These are phyloP conservation scores for Entrophospora sp. DNA, from an alignment of 192 early-diverging fungal genomes.

Conservation along the genomic window DNA sequence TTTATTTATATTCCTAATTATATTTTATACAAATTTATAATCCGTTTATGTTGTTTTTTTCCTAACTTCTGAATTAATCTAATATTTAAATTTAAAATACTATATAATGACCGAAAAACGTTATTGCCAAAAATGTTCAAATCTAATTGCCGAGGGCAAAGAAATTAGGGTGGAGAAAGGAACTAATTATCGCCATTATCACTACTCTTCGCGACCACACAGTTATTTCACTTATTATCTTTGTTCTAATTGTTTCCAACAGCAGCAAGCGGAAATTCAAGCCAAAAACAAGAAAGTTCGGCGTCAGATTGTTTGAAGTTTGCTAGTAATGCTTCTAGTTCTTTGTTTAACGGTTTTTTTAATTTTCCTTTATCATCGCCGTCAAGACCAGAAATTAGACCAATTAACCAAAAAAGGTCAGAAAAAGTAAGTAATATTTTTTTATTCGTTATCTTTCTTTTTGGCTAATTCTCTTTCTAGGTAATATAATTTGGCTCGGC, in stretches of 20 bases:
- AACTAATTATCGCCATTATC: background rate
- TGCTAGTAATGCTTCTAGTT: background rate
- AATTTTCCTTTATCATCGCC: background rate
- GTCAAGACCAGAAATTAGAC: background rate
- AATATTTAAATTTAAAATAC: too few relatives aligned
- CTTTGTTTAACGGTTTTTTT: background rate
- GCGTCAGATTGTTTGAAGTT: background rate
- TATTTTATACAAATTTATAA: too few relatives aligned
- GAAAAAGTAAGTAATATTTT: background rate
- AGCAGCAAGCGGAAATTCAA: background rate
- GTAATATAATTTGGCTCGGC: too few relatives aligned
- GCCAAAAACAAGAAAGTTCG: background rate
- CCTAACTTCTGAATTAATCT: too few relatives aligned
- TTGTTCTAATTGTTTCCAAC: background rate
- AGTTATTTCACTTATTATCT: background rate
- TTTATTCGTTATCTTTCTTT: background rate
- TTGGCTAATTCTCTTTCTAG: too few relatives aligned
- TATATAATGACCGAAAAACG: background rate
- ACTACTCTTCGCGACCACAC: background rate
- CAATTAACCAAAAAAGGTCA: background rate
- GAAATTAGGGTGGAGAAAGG: background rate
- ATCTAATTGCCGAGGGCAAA: background rate
- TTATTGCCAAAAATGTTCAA: background rate
- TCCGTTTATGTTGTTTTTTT: too few relatives aligned
- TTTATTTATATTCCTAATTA: too few relatives aligned